phyloP scores from a whole-genome alignment of 2,329 filamentous ascomycete species.

The Cladophialophora chaetospira region DNA sequence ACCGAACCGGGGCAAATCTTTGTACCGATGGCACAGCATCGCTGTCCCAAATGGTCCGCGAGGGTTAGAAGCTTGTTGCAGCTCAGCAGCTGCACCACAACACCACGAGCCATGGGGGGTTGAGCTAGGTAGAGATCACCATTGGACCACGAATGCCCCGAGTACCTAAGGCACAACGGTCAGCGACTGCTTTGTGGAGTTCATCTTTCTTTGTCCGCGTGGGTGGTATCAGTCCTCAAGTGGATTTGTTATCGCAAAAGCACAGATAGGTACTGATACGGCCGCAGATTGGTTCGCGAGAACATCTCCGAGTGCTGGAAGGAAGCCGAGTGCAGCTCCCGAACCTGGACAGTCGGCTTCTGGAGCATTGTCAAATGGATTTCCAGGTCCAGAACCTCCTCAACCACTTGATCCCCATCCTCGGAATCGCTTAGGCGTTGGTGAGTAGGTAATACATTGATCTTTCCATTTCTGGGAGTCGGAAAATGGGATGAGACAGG shows the following conservation, averaged over 20 bases:
- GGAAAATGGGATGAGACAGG: not conserved
- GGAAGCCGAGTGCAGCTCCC: slow-evolving; percentile 1
- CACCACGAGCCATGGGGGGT: not conserved
- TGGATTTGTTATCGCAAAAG: too few species aligned
- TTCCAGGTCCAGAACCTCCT: not conserved
- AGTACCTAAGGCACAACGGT: not conserved
- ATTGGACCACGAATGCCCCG: not conserved
- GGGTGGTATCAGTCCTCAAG: too few species aligned
- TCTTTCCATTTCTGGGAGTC: not conserved
- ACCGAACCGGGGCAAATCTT: not conserved
- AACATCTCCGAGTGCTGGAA: not conserved
- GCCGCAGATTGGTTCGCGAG: not conserved
- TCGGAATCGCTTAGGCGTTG: not conserved
- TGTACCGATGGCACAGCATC: not conserved
- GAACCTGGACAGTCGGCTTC: not conserved
- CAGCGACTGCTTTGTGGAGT: too few species aligned
- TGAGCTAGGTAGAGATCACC: not conserved
- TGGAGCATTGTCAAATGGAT: not conserved
- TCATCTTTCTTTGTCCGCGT: too few species aligned
- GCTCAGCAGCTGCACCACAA: not conserved
- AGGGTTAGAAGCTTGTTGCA: not conserved
- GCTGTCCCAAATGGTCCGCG: not conserved
- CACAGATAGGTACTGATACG: not conserved
- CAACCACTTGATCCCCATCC: not conserved
- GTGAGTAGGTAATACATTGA: not conserved